These are phyloP conservation scores for Macrolepiota albuminosa DNA, from an alignment of 768 basidiomycete genomes.

Conservation along the genomic window DNA sequence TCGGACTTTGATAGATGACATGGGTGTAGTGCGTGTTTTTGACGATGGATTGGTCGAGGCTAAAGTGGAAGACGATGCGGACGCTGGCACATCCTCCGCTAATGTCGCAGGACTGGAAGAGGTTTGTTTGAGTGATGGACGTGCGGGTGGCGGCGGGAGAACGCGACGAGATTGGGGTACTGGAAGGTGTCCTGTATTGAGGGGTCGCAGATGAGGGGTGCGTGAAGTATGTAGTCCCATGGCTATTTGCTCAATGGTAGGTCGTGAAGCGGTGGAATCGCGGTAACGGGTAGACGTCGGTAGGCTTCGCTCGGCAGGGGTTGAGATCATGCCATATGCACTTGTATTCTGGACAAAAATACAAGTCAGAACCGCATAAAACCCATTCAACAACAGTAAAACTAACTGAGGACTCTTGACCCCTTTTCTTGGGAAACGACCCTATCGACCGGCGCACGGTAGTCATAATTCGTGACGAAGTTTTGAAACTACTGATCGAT, in stretches of 20 bases:
- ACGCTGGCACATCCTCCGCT: constrained; percentile 33
- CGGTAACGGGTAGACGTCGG: constrained; percentile 29
- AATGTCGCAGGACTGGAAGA: constrained; percentile 31
- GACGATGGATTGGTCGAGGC: constrained; percentile 35
- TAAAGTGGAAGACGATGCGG: constrained; percentile 45
- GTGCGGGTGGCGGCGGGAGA: constrained; percentile 52
- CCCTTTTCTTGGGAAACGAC: constrained; percentile 19
- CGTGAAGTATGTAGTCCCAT: constrained; percentile 78
- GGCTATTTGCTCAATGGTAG: constrained; percentile 71
- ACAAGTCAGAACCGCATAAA: neutral
- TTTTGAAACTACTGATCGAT: constrained; percentile 9
- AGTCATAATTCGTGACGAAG: constrained; percentile 22
- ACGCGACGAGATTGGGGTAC: constrained; percentile 27
- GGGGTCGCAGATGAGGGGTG: constrained; percentile 63
- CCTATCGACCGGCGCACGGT: constrained; percentile 19
- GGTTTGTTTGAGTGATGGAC: constrained; percentile 63
- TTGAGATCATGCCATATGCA: constrained; percentile 33
- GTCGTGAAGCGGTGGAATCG: constrained; percentile 39
- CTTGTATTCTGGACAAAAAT: constrained; percentile 9
- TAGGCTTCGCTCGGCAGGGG: constrained; percentile 33
- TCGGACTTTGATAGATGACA: constrained; percentile 31
- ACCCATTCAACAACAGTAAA: neutral
- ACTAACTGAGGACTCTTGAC: constrained; percentile 15
- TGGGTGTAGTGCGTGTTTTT: constrained; percentile 13
- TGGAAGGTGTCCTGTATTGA: constrained; percentile 22